These are phyloP conservation scores for Xylaria sp. DNA, from an alignment of 2,329 filamentous ascomycete species.

Conservation along the genomic window DNA sequence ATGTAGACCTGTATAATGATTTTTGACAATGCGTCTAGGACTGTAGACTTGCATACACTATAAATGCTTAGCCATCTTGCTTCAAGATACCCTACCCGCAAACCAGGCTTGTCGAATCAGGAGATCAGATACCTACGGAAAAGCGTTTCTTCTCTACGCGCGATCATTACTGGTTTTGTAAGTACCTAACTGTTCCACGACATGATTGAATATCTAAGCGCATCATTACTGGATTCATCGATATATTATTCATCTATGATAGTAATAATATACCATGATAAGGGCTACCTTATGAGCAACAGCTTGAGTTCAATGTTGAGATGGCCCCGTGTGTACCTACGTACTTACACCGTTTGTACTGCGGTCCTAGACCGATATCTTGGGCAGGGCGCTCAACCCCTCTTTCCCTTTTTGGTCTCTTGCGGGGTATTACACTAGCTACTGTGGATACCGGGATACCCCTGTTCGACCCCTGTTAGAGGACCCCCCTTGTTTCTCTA, in stretches of 20 bases:
- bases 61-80: background rate
- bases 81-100: constrained; percentile 1
- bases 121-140: background rate
- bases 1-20: background rate
- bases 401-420: constrained; percentile 21
- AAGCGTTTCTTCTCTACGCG: background rate
- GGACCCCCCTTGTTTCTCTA: constrained; percentile 1
- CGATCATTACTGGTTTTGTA: background rate
- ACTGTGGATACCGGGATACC: background rate
- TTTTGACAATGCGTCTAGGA: background rate
- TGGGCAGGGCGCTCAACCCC: constrained; percentile 13
- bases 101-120: background rate
- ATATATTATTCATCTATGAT: no score
- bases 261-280: no score
- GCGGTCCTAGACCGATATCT: background rate
- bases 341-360: background rate
- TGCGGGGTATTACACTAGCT: background rate
- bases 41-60: background rate
- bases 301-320: no score
- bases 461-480: background rate
- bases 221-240: background rate
- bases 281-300: no score
- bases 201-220: constrained; percentile 1
- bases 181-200: background rate
- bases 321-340: background rate